These are phyloP conservation scores for Boletellus emodensis DNA, from an alignment of 768 basidiomycete genomes.

Conservation along the genomic window DNA sequence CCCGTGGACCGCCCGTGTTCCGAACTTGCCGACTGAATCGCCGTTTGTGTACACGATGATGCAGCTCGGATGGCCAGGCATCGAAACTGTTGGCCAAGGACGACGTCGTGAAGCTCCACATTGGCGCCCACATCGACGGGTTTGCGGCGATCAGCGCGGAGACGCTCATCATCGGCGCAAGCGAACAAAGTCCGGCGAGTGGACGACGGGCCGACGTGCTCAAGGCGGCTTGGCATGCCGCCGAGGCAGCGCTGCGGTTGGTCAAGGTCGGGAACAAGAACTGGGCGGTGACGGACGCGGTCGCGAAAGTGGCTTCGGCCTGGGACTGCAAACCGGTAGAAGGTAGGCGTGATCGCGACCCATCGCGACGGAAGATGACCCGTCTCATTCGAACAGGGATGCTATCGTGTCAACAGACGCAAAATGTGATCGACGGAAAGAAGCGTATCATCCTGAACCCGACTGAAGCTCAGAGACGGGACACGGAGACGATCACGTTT, in stretches of 20 bases:
- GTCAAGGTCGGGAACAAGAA: slow-evolving; percentile 93
- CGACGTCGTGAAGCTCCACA: slow-evolving; percentile 93
- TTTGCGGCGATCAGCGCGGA: slow-evolving; percentile 93
- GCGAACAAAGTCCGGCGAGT: slow-evolving; percentile 66
- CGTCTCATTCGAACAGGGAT: slow-evolving; percentile 51
- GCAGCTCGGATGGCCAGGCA: slow-evolving; percentile 71
- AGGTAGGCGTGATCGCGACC: slow-evolving; percentile 45
- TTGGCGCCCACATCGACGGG: slow-evolving; percentile 97
- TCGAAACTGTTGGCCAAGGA: slow-evolving; percentile 67
- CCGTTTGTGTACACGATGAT: slow-evolving; percentile 9
- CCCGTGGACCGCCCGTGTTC: too few species aligned
- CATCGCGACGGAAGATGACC: too few species aligned
- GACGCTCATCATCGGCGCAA: slow-evolving; percentile 85
- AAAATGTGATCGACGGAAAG: slow-evolving; percentile 94
- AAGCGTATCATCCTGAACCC: slow-evolving; percentile 94
- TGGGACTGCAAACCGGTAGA: slow-evolving; percentile 94
- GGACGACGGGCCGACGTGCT: slow-evolving; percentile 88
- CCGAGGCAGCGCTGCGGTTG: slow-evolving; percentile 87
- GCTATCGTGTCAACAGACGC: slow-evolving; percentile 93
- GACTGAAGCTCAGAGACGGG: slow-evolving; percentile 74
- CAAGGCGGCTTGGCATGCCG: slow-evolving; percentile 90
- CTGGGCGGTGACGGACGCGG: slow-evolving; percentile 88
- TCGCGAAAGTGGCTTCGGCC: slow-evolving; percentile 63
- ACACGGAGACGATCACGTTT: slow-evolving; percentile 81
- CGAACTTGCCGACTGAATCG: slow-evolving; percentile 23